Evolutionary conservation across 202 grass and related monocot species (phyloP), one percentile per base, ranked within the genome.

Genomic region (Bolboschoenoplectus hybrid): DNA sequence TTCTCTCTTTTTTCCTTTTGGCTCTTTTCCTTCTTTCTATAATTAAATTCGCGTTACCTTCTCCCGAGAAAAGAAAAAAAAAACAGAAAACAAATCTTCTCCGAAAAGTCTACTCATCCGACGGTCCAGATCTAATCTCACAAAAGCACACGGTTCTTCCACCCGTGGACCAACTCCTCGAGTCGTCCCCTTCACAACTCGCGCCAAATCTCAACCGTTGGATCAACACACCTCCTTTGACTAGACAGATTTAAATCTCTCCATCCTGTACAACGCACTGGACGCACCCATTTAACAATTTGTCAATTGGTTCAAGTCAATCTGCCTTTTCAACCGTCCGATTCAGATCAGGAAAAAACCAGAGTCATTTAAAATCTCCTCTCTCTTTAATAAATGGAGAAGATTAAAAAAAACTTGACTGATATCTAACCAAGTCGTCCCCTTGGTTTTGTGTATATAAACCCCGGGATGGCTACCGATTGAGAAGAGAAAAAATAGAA

Each of bases 51-150:
- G 19, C 19, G n/a, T 64, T 62, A 79, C 62, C 35, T 49, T 69
- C 53, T 71, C 72, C 39, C 57, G 9, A 55, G 46, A 52, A 80
- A 86, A 85, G 44, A 83, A 87, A 63, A 79, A 77, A 85, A 32
- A 87, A 91, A 89, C 80, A 83, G 13, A 70, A 78, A 86, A 86
- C 82, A 89, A 82, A 85, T 84, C 82, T 88, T 88, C 85, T 82
- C 87, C 63, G 0, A 81, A 89, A 93, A 97, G 91, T 97, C 91
- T 84, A 90, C 89, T 71, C 86, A 88, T 92, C 94, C 57, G 49
- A 47, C 74, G 88, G 62, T 45, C 65, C 63, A 12, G 73, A 86
- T 87, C 67, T 87, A 86, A 58, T 67, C 67, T 5, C 35, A 10
- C 36, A 63, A 43, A 26, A 62, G 60, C 47, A 45, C 56, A 62